phyloP scores from a whole-genome alignment of 2,329 filamentous ascomycete species.

The Aspergillus neoniger region DNA sequence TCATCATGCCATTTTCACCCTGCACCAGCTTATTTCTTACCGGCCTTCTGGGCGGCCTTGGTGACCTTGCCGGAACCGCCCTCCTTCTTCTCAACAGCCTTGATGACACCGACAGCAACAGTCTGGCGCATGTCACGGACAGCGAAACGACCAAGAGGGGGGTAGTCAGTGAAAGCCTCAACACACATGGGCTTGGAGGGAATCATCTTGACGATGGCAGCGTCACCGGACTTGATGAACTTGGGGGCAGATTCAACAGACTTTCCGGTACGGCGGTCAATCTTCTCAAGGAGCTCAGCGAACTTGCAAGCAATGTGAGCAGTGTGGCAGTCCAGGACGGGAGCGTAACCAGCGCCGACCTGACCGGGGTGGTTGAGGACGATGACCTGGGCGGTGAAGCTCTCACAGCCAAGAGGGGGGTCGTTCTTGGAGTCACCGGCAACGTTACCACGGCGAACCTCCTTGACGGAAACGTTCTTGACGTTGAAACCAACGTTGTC shows the following conservation, averaged over 20 bases:
- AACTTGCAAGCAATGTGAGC: constrained; percentile 99
- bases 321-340: constrained; percentile 99
- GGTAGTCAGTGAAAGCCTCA: constrained; percentile 99
- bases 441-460: constrained; percentile 99
- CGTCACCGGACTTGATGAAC: constrained; percentile 99
- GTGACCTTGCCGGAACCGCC: constrained; percentile 62
- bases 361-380: constrained; percentile 99
- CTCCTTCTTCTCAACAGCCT: constrained; percentile 71
- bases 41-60: constrained; percentile 66
- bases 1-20: constrained; percentile 6
- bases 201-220: constrained; percentile 99
- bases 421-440: constrained; percentile 99
- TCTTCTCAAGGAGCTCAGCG: constrained; percentile 98
- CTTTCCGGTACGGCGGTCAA: constrained; percentile 99
- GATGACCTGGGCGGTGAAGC: constrained; percentile 99
- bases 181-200: constrained; percentile 99
- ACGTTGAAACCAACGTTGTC: constrained; percentile 99
- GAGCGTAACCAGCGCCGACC: constrained; percentile 98
- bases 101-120: constrained; percentile 49
- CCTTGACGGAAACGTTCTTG: constrained; percentile 99
- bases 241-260: constrained; percentile 87
- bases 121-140: constrained; percentile 84
- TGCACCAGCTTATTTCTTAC: constrained; percentile 23
- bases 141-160: constrained; percentile 98
- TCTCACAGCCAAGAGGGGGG: constrained; percentile 82